Evolutionary conservation across 1,139 yeast species (phyloP).

Genomic region (Debaryomyces coudertii): DNA sequence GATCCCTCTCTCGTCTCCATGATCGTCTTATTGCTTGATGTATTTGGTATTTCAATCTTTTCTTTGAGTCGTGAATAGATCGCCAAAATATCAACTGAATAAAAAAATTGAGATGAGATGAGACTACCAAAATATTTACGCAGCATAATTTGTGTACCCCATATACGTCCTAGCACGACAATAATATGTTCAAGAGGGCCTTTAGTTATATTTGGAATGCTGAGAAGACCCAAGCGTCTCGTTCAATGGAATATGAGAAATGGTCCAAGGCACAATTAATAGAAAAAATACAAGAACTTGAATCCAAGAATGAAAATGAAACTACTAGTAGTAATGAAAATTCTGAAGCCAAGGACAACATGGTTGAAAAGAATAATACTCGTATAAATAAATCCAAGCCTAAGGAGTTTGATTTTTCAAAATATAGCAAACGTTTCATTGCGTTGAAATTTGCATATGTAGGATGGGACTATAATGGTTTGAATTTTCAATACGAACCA

Average conservation of each 20-base stretch:
- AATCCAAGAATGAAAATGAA: conserved; percentile 23
- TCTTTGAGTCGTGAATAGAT: conserved; percentile 4
- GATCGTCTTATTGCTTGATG: not conserved
- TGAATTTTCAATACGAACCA: conserved; percentile 75
- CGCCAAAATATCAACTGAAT: conserved; percentile 7
- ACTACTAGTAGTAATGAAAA: not conserved
- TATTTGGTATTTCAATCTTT: not conserved
- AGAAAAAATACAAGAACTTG: conserved; percentile 51
- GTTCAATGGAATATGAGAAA: conserved; percentile 33
- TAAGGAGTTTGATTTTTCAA: conserved; percentile 69
- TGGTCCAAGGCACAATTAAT: conserved; percentile 61
- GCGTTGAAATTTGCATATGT: conserved; percentile 84
- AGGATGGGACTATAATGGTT: conserved; percentile 94
- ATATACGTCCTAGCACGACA: not conserved
- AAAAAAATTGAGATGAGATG: conserved; percentile 16
- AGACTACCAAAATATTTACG: conserved; percentile 3
- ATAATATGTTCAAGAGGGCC: conserved; percentile 30
- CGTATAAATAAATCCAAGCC: conserved; percentile 25
- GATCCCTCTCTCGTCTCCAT: conserved; percentile 39
- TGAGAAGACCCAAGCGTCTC: conserved; percentile 14
- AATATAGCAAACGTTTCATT: conserved; percentile 66
- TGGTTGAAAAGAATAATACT: not conserved
- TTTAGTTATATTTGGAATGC: conserved; percentile 19
- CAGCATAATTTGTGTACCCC: not conserved
- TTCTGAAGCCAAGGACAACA: not conserved